Percentiles rank a stretch among this genome's conserved stretches.
Evolutionary conservation across 2,329 filamentous ascomycete species (phyloP).

Genomic region (Microsporum canis): DNA sequence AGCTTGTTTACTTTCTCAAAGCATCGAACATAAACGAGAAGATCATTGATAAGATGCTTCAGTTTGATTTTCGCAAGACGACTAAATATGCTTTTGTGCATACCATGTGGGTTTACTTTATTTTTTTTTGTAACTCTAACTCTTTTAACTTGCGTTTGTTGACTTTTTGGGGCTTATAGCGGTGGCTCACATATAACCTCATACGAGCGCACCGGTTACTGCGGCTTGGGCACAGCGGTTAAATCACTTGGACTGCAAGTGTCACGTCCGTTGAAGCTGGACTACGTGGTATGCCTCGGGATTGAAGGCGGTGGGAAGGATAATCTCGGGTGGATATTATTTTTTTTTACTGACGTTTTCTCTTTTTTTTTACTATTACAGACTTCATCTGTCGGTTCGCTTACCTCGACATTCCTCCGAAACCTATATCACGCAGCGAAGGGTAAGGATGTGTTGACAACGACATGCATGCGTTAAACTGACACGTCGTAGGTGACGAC

Average conservation of each 20-base stretch:
- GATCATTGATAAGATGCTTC: constrained; percentile 56
- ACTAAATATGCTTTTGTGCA: constrained; percentile 67
- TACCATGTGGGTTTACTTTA: constrained; percentile 54
- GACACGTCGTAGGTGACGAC: constrained; percentile 32
- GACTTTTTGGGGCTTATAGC: constrained; percentile 25
- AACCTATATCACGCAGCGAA: constrained; percentile 48
- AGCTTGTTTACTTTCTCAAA: constrained; percentile 58
- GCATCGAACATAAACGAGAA: constrained; percentile 54
- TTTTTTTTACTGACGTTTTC: background rate
- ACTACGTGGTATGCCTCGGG: constrained; percentile 52
- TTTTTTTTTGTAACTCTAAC: background rate
- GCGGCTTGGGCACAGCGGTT: constrained; percentile 60
- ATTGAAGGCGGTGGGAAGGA: background rate
- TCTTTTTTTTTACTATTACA: constrained; percentile 20
- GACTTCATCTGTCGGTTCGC: constrained; percentile 69
- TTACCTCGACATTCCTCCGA: constrained; percentile 57
- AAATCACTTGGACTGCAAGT: constrained; percentile 50
- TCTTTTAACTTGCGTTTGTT: background rate
- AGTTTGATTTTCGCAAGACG: constrained; percentile 74
- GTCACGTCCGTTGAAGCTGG: constrained; percentile 49
- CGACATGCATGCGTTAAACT: background rate
- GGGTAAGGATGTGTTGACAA: constrained; percentile 29
- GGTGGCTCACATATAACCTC: constrained; percentile 45
- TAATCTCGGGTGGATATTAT: background rate
- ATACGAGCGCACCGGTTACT: constrained; percentile 53